Evolutionary conservation across 805 yeast genomes (phyloP).

Genomic region (Kodamaea hsintzibuensis): DNA sequence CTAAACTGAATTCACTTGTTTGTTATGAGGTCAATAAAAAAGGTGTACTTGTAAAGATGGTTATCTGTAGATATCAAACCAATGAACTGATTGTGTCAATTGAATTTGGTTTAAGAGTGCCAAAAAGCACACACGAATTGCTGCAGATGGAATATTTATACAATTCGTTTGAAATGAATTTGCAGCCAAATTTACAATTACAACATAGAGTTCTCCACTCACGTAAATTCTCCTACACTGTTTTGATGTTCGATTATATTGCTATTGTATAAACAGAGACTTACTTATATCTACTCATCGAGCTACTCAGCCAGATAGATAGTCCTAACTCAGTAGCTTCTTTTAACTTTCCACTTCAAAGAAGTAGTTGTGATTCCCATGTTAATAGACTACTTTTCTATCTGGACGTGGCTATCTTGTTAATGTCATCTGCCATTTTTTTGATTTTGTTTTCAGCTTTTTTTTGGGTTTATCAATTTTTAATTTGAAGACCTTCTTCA

Average conservation of each 20-base stretch:
- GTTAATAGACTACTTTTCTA: not conserved
- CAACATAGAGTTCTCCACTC: too few species aligned
- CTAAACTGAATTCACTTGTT: too few species aligned
- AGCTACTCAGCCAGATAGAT: not conserved
- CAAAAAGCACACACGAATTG: too few species aligned
- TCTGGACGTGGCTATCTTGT: not conserved
- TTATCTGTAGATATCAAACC: too few species aligned
- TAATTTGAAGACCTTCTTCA: not conserved
- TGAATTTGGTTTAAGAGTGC: too few species aligned
- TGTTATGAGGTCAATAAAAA: too few species aligned
- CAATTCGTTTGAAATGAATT: too few species aligned
- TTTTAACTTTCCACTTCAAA: not conserved
- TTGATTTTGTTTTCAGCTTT: not conserved
- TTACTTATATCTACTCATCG: not conserved
- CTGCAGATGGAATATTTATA: too few species aligned
- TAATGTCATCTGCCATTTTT: not conserved
- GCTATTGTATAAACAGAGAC: not conserved
- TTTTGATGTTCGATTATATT: not conserved
- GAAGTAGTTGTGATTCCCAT: not conserved
- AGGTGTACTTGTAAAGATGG: too few species aligned
- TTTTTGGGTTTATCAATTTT: not conserved
- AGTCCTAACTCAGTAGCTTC: not conserved
- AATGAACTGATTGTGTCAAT: too few species aligned
- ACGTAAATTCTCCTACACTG: not conserved
- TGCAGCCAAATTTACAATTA: too few species aligned